Conservation (phyloP, 345 rosid genomes). For the Microthlaspi erraticum region DNA sequence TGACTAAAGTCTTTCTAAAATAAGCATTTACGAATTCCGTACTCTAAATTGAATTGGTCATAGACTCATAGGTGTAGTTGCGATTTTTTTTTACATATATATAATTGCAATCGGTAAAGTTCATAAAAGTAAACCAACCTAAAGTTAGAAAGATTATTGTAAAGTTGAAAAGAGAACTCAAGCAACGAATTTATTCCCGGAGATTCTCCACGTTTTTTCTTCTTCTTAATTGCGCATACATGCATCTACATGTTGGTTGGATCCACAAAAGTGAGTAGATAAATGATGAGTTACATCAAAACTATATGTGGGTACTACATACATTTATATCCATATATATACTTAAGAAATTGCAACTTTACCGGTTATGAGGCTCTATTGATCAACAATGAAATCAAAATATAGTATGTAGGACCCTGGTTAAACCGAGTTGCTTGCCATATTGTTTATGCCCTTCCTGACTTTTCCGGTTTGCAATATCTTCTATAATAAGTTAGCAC, state of each 20-base stretch:
- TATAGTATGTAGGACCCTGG: conserved; percentile 7
- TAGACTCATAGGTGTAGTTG: conserved; percentile 1
- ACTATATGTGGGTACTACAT: conserved; percentile 9
- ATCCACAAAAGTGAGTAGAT: conserved; percentile 21
- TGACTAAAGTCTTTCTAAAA: background rate
- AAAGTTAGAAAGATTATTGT: conserved; percentile 8
- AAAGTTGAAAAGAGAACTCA: background rate
- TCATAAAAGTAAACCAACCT: conserved; percentile 19
- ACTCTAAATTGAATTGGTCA: conserved; percentile 15
- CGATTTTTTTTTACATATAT: background rate
- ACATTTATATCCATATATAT: conserved; percentile 11
- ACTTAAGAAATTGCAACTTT: conserved; percentile 20
- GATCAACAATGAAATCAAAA: conserved; percentile 24
- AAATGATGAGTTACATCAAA: conserved; percentile 36
- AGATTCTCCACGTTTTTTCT: conserved; percentile 16
- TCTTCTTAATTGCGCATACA: conserved; percentile 25
- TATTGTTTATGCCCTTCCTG: background rate
- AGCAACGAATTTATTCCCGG: background rate
- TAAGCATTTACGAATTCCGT: conserved; percentile 5
- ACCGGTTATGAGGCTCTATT: conserved; percentile 9
- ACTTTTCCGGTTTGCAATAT: conserved; percentile 15
- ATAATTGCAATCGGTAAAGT: conserved; percentile 25
- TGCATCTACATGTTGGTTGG: conserved; percentile 28
- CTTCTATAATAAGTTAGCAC: conserved; percentile 33
- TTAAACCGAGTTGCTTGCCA: conserved; percentile 7